Base-by-base conservation (phyloP, 2,329 filamentous ascomycete genomes). In the Emmonsia crescens region DNA sequence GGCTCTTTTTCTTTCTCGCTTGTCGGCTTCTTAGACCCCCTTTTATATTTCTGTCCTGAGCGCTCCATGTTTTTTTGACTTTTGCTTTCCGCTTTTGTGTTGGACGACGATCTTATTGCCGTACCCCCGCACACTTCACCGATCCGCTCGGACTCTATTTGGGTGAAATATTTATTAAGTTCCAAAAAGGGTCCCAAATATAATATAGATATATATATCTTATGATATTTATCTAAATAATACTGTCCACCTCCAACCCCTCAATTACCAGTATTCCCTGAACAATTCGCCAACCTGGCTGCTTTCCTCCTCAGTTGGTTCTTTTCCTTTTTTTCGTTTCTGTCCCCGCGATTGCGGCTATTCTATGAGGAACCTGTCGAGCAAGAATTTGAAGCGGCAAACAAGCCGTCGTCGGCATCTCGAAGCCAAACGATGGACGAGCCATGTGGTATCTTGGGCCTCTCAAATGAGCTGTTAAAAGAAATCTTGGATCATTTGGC, bases 401-500 rank as follows among this genome's bases (percentile, higher is more conserved):
- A 29, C 49, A 56, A 54, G 60, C 58, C 59, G 60, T 57, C 59
- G 51, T 62, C 55, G 31, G 54, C 40, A 42, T 58, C 55, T 44
- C 38, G 44, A 46, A 57, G 21, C 12, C 31, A 36, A 56, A 61
- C 48, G 48, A 70, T 70, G 68, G 63, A 66, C 55, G 60, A 64
- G 55, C 67, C 64, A 46, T 52, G 51, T 24, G 60, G 63, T 44
- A 63, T 70, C 31, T 60, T 68, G 48, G 62, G 59, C 36, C 63
- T 71, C 21, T 79, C 79, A 63, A 79, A 80, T 66, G 80, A 82
- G 67, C 71, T 82, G 58, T 72, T 82, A 49, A 75, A 75, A 63
- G 75, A 77, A 61, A 80, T 82, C 31, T 74, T 83, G 65, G 79
- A 81, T 67, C 74, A 79, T 65, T 77, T 83, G 65, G 78, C 78